phyloP scores from a whole-genome alignment of 371 early-diverging fungal species.

The Mortierella sp. region DNA sequence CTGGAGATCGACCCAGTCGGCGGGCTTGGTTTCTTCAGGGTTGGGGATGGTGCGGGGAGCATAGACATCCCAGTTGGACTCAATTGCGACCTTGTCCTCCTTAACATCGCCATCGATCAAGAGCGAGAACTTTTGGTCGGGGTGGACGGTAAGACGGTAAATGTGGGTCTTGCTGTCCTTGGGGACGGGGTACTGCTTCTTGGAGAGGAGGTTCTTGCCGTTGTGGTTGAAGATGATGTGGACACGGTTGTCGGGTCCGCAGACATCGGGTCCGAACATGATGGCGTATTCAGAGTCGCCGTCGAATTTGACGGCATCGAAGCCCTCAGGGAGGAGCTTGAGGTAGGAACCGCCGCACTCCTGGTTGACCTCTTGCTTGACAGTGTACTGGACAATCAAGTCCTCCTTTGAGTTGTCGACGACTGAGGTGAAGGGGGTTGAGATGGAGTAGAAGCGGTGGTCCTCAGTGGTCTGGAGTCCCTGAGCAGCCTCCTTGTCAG shows the following conservation, averaged over 20 bases:
- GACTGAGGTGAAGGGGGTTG: slow-evolving; percentile 79
- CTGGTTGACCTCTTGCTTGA: slow-evolving; percentile 94
- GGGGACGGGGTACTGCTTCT: slow-evolving; percentile 76
- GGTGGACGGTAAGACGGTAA: slow-evolving; percentile 92
- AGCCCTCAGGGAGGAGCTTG: slow-evolving; percentile 79
- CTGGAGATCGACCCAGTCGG: slow-evolving; percentile 94
- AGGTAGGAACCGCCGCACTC: slow-evolving; percentile 98
- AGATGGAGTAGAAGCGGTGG: slow-evolving; percentile 89
- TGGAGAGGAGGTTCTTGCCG: slow-evolving; percentile 89
- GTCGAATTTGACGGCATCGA: slow-evolving; percentile 81
- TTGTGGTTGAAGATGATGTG: slow-evolving; percentile 96
- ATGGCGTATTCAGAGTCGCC: slow-evolving; percentile 96
- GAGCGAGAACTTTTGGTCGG: slow-evolving; percentile 90
- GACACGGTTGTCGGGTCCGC: slow-evolving; percentile 93
- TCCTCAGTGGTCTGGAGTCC: slow-evolving; percentile 90
- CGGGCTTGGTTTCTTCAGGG: slow-evolving; percentile 92
- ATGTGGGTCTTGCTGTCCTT: slow-evolving; percentile 84
- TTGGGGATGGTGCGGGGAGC: slow-evolving; percentile 89
- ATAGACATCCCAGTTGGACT: slow-evolving; percentile 91
- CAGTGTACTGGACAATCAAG: slow-evolving; percentile 95
- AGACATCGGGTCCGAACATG: slow-evolving; percentile 97
- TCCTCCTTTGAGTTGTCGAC: slow-evolving; percentile 79
- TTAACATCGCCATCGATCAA: slow-evolving; percentile 79
- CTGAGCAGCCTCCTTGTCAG: slow-evolving; percentile 75
- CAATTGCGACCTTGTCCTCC: slow-evolving; percentile 71